A percentile compares a stretch with the other conserved stretches of the same genome.
These are phyloP conservation scores for Globisporangium cederbergense DNA, from an alignment of 352 stramenopile genomes.

Conservation along the genomic window DNA sequence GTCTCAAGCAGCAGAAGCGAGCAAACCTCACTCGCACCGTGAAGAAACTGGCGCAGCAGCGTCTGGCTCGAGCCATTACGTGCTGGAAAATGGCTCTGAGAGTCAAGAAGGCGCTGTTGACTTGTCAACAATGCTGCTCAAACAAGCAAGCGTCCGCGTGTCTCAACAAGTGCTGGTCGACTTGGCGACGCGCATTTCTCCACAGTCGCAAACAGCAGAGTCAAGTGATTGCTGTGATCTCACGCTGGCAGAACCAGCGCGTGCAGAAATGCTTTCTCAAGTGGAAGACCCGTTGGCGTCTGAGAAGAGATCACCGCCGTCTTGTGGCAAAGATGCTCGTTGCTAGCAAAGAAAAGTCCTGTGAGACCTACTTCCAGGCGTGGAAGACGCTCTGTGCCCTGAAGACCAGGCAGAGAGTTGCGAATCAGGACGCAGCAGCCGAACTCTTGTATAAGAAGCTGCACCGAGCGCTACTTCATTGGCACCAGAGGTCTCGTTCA, in stretches of 20 bases:
- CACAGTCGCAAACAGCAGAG: slow-evolving; percentile 14
- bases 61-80: slow-evolving; percentile 3
- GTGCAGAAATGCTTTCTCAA: slow-evolving; percentile 24
- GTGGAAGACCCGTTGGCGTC: slow-evolving; percentile 33
- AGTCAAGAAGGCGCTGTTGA: neutral
- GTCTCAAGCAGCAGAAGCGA: slow-evolving; percentile 6
- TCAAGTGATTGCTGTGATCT: slow-evolving; percentile 18
- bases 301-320: slow-evolving; percentile 26
- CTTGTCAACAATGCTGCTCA: neutral
- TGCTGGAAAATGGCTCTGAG: slow-evolving; percentile 19
- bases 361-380: slow-evolving; percentile 22
- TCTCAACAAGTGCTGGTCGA: slow-evolving; percentile 18
- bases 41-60: slow-evolving; percentile 11
- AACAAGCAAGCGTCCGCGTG: neutral
- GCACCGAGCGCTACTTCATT: slow-evolving; percentile 3
- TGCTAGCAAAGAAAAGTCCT: slow-evolving; percentile 15
- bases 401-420: neutral
- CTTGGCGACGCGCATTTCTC: slow-evolving; percentile 20
- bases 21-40: slow-evolving; percentile 1
- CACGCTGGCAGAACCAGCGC: slow-evolving; percentile 25
- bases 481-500: slow-evolving; percentile 2
- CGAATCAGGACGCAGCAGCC: neutral
- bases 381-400: slow-evolving; percentile 21
- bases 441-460: slow-evolving; percentile 8
- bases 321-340: slow-evolving; percentile 18